Conservation (phyloP, 2,329 filamentous ascomycete genomes). For the Diaporthe longicolla region DNA sequence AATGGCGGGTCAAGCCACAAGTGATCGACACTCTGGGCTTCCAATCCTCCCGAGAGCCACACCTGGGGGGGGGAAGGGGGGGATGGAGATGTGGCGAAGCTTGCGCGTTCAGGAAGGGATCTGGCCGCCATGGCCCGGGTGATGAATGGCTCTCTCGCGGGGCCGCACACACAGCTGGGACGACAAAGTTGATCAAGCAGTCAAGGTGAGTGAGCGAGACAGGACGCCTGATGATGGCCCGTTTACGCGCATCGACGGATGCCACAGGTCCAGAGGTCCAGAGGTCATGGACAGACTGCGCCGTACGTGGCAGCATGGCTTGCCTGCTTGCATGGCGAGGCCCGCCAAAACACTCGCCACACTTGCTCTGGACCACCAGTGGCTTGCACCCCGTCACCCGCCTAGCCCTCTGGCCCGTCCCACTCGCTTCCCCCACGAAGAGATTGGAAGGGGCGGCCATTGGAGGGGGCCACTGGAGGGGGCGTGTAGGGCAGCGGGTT, state of each 20-base stretch:
- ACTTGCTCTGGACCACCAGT: slow-evolving; percentile 37
- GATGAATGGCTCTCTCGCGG: too few species aligned
- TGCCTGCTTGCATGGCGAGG: too few species aligned
- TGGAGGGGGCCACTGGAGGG: neutral
- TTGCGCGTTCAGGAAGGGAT: neutral
- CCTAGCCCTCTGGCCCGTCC: neutral
- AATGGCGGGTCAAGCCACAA: slow-evolving; percentile 33
- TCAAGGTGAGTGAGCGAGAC: too few species aligned
- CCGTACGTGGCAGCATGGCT: too few species aligned
- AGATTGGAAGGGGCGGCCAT: slow-evolving; percentile 8
- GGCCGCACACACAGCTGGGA: too few species aligned
- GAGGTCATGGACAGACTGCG: neutral
- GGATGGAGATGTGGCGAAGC: slow-evolving; percentile 10
- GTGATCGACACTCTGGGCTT: slow-evolving; percentile 23
- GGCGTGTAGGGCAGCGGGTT: slow-evolving; percentile 13
- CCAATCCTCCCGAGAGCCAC: neutral
- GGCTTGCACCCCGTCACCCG: slow-evolving; percentile 10
- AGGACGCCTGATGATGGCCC: too few species aligned
- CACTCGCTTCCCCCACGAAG: neutral
- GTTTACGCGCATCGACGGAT: too few species aligned
- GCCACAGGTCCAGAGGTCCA: too few species aligned
- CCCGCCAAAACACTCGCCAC: slow-evolving; percentile 34
- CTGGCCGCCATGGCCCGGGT: neutral
- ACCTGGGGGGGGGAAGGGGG: neutral
- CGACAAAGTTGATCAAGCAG: too few species aligned